These are phyloP conservation scores for Fusarium pseudoanthophilum DNA, from an alignment of 2,329 filamentous ascomycete genomes.

Conservation along the genomic window DNA sequence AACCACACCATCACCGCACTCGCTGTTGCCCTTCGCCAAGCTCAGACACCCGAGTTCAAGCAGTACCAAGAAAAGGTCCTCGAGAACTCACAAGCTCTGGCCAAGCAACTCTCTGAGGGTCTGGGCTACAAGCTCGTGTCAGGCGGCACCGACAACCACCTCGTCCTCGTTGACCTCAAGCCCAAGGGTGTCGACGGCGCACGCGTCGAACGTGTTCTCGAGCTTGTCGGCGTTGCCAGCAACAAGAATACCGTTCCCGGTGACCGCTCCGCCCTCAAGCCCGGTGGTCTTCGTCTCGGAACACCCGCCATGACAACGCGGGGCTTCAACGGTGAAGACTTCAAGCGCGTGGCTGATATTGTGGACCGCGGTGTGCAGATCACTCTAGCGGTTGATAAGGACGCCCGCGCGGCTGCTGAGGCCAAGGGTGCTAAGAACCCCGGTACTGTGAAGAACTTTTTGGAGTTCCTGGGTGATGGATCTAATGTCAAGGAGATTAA, in stretches of 20 bases:
- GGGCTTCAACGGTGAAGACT: constrained; percentile 85
- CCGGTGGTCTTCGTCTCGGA: constrained; percentile 89
- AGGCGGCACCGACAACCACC: constrained; percentile 94
- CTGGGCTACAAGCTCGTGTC: constrained; percentile 88
- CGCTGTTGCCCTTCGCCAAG: constrained; percentile 91
- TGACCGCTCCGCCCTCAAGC: constrained; percentile 89
- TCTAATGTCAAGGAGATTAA: constrained; percentile 73
- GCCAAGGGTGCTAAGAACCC: constrained; percentile 72
- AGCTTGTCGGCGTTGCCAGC: constrained; percentile 88
- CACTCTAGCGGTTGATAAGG: constrained; percentile 76
- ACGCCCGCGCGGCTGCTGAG: constrained; percentile 72
- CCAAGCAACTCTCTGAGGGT: constrained; percentile 69
- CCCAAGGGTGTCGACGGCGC: constrained; percentile 85
- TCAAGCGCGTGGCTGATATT: constrained; percentile 82
- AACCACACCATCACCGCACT: constrained; percentile 98
- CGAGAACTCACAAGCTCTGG: constrained; percentile 86
- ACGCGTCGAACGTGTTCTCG: constrained; percentile 85
- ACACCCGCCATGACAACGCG: constrained; percentile 96
- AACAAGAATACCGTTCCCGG: constrained; percentile 99
- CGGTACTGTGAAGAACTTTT: constrained; percentile 71
- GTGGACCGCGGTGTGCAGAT: constrained; percentile 83
- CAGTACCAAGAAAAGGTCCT: constrained; percentile 89
- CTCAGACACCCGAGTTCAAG: constrained; percentile 85
- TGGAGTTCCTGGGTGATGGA: constrained; percentile 73
- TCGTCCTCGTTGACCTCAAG: constrained; percentile 90